Evolutionary conservation across 768 basidiomycete species (phyloP), one percentile per base, ranked within the genome.

Genomic region (Tylopilus vinaceipallidus): DNA sequence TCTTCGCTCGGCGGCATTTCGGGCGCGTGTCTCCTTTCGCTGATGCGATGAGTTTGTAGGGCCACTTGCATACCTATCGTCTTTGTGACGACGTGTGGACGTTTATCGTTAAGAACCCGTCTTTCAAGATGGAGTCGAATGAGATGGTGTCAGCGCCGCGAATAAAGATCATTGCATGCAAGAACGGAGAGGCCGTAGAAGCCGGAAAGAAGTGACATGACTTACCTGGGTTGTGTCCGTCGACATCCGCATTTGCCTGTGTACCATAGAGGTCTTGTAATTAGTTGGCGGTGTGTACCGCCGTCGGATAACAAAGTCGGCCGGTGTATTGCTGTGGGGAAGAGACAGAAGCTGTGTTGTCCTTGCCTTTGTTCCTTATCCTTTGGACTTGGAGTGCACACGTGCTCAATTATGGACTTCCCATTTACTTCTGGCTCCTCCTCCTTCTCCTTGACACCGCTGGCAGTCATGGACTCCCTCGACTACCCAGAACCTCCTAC

Each of bases 141-240:
- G 86, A 91, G 63, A 73, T 83, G 66, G 82, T 92, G 49, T 73
- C 68, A 34, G 79, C 88, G 5, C 78, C 80, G 24, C 83, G 88
- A 67, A 91, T 97, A 70, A 97, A 98, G 77, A 98, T 99, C 52
- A 94, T 99, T 56, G 95, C 97, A 6, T 98, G 95, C 76, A 98
- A 98, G 80, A 91, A 90, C 63, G 91, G 89, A 29, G 92, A 94
- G 57, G 89, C 86, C 16, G 83, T 90, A 38, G 88, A 91, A 59
- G 80, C 83, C 20, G 83, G 81, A 49, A 93, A 90, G 78, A 91
- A 91, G 72, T 89, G 65, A 57, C 57, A 56, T 49, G 65, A 57
- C 57, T 55, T 49, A 47, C 48, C 47, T 43, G 16, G 23, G 17
- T 22, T n/a, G 37, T 35, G 7, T 40, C 30, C 30, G 20, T 40